Evolutionary conservation across 129 eudicot species (phyloP).

Genomic region (Ambrosia trifida): DNA sequence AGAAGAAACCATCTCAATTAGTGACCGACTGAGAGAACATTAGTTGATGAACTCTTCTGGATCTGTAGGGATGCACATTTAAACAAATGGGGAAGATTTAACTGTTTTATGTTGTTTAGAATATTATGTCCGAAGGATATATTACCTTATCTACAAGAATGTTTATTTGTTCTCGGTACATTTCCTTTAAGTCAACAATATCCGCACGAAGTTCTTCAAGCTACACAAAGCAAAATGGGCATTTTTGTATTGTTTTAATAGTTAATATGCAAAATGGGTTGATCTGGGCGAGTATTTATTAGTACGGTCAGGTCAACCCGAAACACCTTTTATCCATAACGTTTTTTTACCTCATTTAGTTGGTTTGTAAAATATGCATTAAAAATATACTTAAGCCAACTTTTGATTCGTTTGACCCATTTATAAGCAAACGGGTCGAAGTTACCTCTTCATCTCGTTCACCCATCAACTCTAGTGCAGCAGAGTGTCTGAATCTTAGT

Average conservation of each 20-base stretch:
- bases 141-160: conserved; percentile 82
- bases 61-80: conserved; percentile 48
- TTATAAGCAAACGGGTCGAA: not conserved
- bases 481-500: conserved; percentile 77
- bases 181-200: conserved; percentile 86
- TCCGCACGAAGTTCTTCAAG: conserved; percentile 97
- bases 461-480: conserved; percentile 98
- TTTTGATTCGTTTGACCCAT: not conserved
- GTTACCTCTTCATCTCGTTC: conserved; percentile 97
- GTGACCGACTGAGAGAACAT: not conserved
- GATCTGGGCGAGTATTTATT: not conserved
- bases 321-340: too few species aligned
- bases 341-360: not conserved
- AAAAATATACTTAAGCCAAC: not conserved
- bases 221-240: conserved; percentile 32
- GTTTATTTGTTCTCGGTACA: conserved; percentile 94
- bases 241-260: not conserved
- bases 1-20: conserved; percentile 18
- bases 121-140: not conserved
- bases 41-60: conserved; percentile 47
- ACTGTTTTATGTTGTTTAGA: not conserved
- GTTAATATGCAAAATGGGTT: not conserved
- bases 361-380: not conserved
- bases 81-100: not conserved
- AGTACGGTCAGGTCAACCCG: too few species aligned